Percentiles rank a stretch among this genome's conserved stretches.
These are phyloP conservation scores for Aureobasidium sp. DNA, from an alignment of 2,329 filamentous ascomycete genomes.

Conservation along the genomic window DNA sequence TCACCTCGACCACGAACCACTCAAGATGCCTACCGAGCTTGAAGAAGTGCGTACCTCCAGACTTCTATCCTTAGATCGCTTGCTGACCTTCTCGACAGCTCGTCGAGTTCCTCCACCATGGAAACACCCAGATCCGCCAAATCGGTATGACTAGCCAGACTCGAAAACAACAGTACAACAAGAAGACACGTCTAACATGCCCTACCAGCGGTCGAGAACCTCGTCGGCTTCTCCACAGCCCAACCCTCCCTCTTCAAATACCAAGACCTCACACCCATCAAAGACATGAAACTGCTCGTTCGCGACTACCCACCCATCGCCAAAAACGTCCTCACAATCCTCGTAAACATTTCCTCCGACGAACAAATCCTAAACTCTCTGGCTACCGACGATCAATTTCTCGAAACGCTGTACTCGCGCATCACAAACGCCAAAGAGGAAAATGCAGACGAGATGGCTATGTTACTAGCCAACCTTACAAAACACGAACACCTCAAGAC, in stretches of 20 bases:
- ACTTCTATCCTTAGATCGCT: too few species aligned
- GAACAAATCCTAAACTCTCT: constrained; percentile 65
- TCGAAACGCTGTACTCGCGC: constrained; percentile 64
- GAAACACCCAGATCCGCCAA: constrained; percentile 82
- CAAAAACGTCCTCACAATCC: constrained; percentile 84
- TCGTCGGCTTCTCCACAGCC: constrained; percentile 73
- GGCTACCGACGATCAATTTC: constrained; percentile 70
- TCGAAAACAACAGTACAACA: constrained; percentile 1
- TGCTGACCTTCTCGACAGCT: too few species aligned
- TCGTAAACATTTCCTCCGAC: constrained; percentile 79
- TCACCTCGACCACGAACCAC: background rate
- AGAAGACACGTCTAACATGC: background rate
- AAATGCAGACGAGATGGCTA: constrained; percentile 77
- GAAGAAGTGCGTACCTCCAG: constrained; percentile 36
- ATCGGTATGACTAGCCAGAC: constrained; percentile 48
- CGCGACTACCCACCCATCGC: constrained; percentile 85
- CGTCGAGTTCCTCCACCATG: constrained; percentile 87
- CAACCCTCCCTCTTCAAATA: constrained; percentile 79
- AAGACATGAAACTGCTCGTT: constrained; percentile 78
- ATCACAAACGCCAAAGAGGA: constrained; percentile 68
- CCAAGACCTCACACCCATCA: constrained; percentile 68
- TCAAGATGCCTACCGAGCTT: constrained; percentile 42
- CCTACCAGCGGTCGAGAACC: constrained; percentile 65
- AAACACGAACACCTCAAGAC: constrained; percentile 69
- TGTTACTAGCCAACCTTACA: constrained; percentile 86